Conservation (phyloP, 2,329 filamentous ascomycete species). For the Phyllosticta capitalensis region DNA sequence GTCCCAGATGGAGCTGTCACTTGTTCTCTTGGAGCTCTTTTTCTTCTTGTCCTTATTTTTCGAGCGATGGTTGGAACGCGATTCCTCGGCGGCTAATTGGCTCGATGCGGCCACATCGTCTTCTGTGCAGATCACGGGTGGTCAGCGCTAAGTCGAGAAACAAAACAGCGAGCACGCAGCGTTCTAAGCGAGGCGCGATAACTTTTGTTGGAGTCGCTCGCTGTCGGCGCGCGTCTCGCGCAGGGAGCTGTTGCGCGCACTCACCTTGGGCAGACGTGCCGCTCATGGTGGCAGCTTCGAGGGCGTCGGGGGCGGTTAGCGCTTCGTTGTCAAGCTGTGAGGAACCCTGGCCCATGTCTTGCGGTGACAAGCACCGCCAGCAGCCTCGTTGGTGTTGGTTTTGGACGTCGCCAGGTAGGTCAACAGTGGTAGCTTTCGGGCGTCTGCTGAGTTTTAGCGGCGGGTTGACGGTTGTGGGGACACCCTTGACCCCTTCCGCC, state of each 20-base stretch:
- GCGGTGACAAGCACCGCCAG: background rate
- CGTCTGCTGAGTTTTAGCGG: background rate
- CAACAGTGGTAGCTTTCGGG: background rate
- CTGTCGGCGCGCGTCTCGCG: background rate
- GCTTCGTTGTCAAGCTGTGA: background rate
- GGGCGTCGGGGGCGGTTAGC: background rate
- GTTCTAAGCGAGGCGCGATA: background rate
- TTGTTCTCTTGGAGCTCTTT: conserved; percentile 9
- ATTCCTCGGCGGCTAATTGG: conserved; percentile 2
- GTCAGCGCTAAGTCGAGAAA: background rate
- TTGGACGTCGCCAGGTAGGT: background rate
- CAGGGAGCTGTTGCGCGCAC: background rate
- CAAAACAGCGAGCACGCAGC: background rate
- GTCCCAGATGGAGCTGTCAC: background rate
- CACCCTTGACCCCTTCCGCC: background rate
- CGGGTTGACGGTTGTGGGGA: background rate
- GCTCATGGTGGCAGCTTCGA: background rate
- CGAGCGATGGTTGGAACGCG: background rate
- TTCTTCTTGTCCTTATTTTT: background rate
- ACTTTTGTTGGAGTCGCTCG: background rate
- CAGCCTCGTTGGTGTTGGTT: background rate
- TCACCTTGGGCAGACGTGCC: background rate
- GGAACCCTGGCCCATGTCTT: background rate
- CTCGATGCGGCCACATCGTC: conserved; percentile 12
- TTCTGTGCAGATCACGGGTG: background rate